Base-by-base conservation (phyloP, 1,284 basidiomycete species). In the Rhodotorula sp. region DNA sequence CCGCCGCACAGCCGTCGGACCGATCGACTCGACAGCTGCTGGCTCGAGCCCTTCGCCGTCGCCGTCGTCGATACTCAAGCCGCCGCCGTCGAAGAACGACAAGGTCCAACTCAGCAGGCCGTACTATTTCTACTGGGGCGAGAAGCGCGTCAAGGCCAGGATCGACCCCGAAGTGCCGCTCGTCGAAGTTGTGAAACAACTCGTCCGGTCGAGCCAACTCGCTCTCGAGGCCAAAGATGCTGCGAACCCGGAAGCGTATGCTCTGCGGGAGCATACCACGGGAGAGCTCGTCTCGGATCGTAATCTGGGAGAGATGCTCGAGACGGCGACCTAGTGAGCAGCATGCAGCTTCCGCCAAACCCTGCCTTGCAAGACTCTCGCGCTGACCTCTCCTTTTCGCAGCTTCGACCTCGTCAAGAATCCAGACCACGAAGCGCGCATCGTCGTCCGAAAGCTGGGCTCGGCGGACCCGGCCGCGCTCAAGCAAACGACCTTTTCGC, bases 341-440 rank as follows among this genome's bases (percentile, higher is more conserved):
- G 26, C 3, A 8, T 10, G n/a, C 5, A 3, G 10, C 48, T 43
- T 5, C 63, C 56, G 7, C 34, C 43, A 21, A 31, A 21, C 10
- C 23, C 20, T 16, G 34, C 60, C 52, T 12, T 14, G 26, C 12
- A n/a, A 16, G 49, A 39, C 16, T 7, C 23, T 54, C 16, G 26
- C n/a, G 51, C 15, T 39, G 62, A 51, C 31, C 15, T 23, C 8
- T 39, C 7, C 26, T 26, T 14, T 6, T 58, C 16, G 4, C 59
- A 72, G 69, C 23, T 72, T 79, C 73, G 92, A 90, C 76, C 86
- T 96, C 39, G 90, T 92, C 70, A 90, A 89, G 78, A 87, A 92
- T 0, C 91, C 93, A 1, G 85, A 86, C 39, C 87, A 92, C 65
- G 93, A 95, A 80, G 93, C 92, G 0, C 85, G 86, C 69, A 91